These are phyloP conservation scores for Laguncularia racemosa DNA, from an alignment of 345 rosid species.

Conservation along the genomic window DNA sequence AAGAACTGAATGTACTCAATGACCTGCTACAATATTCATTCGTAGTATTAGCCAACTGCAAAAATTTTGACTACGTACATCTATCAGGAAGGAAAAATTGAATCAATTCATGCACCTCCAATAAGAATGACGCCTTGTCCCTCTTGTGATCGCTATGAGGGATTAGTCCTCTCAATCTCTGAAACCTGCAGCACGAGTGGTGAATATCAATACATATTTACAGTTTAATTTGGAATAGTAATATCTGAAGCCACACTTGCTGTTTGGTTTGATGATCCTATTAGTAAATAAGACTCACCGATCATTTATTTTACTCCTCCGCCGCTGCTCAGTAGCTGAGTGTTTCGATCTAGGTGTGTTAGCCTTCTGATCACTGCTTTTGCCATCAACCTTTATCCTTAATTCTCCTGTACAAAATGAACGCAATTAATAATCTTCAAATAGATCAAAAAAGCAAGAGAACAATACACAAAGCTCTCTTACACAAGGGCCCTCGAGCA, in stretches of 20 bases:
- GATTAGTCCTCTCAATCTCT: conserved; percentile 73
- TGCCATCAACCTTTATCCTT: conserved; percentile 57
- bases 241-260: not conserved
- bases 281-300: conserved; percentile 32
- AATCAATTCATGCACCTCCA: conserved; percentile 51
- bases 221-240: not conserved
- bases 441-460: not conserved
- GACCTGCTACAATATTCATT: conserved; percentile 42
- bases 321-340: conserved; percentile 95
- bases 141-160: conserved; percentile 92
- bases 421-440: not conserved
- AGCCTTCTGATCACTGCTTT: conserved; percentile 67
- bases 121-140: conserved; percentile 90
- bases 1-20: conserved; percentile 87
- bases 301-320: conserved; percentile 97
- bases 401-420: conserved; percentile 37
- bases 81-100: not conserved
- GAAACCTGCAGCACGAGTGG: conserved; percentile 52
- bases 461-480: not conserved
- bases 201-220: not conserved
- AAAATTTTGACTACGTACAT: not conserved
- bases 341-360: conserved; percentile 94
- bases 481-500: not conserved
- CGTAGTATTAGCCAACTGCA: not conserved
- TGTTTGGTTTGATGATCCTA: not conserved